Evolutionary conservation across 2,329 filamentous ascomycete species (phyloP).

Genomic region (Botryosphaeria dothidea): DNA sequence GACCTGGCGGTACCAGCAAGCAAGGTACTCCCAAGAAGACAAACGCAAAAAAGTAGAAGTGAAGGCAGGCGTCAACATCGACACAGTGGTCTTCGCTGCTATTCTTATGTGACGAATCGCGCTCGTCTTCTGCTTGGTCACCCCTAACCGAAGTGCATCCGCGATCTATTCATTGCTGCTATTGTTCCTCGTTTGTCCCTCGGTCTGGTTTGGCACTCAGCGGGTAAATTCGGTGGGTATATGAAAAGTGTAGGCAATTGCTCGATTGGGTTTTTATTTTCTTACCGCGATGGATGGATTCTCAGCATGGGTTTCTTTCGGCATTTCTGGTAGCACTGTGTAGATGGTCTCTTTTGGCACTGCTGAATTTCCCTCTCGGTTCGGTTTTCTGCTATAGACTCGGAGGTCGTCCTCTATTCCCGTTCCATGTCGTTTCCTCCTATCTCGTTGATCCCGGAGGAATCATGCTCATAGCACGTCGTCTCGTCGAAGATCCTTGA

Average conservation of each 20-base stretch:
- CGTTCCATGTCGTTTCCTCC: not conserved
- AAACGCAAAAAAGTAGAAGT: not conserved
- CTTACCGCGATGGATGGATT: not conserved
- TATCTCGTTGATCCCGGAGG: not conserved
- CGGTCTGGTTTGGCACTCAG: not conserved
- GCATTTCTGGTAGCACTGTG: not conserved
- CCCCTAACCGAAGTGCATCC: too few species aligned
- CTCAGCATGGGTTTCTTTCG: not conserved
- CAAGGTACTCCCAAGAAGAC: not conserved
- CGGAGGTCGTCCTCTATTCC: not conserved
- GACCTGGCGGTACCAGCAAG: not conserved
- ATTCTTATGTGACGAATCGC: not conserved
- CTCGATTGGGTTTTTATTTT: not conserved
- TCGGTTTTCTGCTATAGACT: not conserved
- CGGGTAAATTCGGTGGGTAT: not conserved
- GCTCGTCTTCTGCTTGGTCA: too few species aligned
- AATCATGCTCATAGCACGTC: not conserved
- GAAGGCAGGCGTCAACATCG: too few species aligned
- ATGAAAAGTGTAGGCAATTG: not conserved
- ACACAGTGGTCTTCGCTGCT: not conserved
- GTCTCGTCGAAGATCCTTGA: not conserved
- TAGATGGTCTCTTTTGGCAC: not conserved
- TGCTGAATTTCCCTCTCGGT: not conserved
- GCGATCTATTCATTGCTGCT: not conserved
- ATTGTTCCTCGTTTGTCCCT: not conserved